Evolutionary conservation across 2,329 filamentous ascomycete species (phyloP).

Genomic region (Knoxdaviesia proteae): DNA sequence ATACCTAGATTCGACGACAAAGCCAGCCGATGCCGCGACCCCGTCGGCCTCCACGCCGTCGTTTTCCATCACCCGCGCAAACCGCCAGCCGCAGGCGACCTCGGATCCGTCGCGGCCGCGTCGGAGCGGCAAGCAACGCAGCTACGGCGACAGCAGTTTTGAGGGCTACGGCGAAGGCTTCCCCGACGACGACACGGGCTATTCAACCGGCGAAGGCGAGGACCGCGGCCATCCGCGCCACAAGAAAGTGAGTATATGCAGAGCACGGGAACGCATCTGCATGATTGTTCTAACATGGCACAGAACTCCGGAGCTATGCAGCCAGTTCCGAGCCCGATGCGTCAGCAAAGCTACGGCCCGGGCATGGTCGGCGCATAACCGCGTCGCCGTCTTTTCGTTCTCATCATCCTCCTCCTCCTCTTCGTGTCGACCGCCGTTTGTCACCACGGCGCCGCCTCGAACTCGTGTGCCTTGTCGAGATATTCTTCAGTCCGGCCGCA

Average conservation of each 20-base stretch:
- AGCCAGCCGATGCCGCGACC: conserved; percentile 6
- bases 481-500: no score
- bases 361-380: conserved; percentile 34
- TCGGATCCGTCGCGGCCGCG: conserved; percentile 33
- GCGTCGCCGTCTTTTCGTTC: background rate
- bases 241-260: conserved; percentile 33
- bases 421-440: background rate
- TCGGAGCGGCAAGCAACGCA: conserved; percentile 49
- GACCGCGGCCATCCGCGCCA: conserved; percentile 39
- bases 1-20: no score
- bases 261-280: background rate
- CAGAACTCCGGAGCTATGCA: conserved; percentile 26
- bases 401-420: background rate
- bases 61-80: conserved; percentile 12
- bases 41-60: conserved; percentile 33
- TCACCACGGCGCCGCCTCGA: no score
- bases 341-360: conserved; percentile 33
- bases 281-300: conserved; percentile 16
- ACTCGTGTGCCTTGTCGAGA: no score
- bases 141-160: conserved; percentile 55
- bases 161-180: conserved; percentile 56
- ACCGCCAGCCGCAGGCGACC: conserved; percentile 16
- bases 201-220: conserved; percentile 54
- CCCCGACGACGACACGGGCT: conserved; percentile 46
- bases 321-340: conserved; percentile 20